phyloP scores from a whole-genome alignment of 2,329 filamentous ascomycete genomes.

The Botrytis pseudocinerea region DNA sequence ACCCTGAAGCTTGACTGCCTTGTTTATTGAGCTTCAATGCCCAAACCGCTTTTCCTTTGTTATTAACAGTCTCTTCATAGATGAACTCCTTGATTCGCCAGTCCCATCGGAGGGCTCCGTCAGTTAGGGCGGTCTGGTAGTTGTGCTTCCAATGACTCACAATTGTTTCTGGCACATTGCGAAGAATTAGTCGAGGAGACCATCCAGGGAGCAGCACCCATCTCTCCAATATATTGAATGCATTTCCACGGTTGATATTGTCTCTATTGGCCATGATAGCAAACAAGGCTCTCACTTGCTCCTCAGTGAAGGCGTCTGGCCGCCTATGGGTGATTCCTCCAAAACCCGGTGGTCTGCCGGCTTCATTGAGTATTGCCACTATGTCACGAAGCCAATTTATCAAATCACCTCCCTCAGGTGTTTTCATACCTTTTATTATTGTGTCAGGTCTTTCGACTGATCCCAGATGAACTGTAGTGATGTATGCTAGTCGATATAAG shows the following conservation, averaged over 20 bases:
- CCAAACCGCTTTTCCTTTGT: too few species aligned
- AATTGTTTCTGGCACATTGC: neutral
- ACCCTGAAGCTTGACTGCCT: neutral
- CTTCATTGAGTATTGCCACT: neutral
- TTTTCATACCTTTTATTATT: too few species aligned
- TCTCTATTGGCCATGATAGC: neutral
- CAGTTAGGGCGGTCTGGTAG: neutral
- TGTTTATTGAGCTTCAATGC: too few species aligned
- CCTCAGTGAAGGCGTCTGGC: neutral
- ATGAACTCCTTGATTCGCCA: neutral
- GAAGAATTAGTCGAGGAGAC: neutral
- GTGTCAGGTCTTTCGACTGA: neutral
- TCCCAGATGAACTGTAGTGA: neutral
- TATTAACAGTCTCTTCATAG: neutral
- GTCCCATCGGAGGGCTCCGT: neutral
- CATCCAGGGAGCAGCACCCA: neutral
- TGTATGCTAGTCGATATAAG: constrained; percentile 7
- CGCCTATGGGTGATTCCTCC: neutral
- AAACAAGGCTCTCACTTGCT: neutral
- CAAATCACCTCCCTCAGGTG: too few species aligned
- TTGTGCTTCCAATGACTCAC: neutral
- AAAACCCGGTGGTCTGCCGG: constrained; percentile 4
- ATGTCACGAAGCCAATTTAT: neutral
- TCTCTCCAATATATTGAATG: neutral
- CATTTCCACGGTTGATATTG: neutral